Base-by-base conservation (phyloP, 495 filamentous ascomycete species). In the Penicillium coprophilum region DNA sequence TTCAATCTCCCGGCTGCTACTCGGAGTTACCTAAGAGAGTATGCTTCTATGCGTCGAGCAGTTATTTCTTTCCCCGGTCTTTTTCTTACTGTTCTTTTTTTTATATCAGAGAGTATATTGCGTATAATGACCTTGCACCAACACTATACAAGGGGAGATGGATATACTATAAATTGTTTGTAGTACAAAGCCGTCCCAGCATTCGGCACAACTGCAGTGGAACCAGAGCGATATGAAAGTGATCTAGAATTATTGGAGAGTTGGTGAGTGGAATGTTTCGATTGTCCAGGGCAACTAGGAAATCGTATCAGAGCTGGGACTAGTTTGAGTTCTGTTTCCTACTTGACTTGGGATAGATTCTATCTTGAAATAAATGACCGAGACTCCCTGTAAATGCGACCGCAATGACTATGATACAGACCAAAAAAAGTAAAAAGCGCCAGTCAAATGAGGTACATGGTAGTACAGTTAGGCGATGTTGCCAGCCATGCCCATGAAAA, bases 401-500 rank as follows among this genome's bases (percentile, higher is more conserved):
- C 40, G 23, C 49, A 30, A 50, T 44, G 54, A 50, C 46, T 58
- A 58, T 65, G 47, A 52, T 62, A 65, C 62, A 65, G 36, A 47
- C 24, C 45, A 31, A 30, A 57, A 23, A 66, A 55, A 38, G 34
- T 31, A 11, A 47, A 47, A n/a, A 13, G 30, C 62, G 59, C 64
- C 59, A 32, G 32, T 20, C 47, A 52, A 43, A 54, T 28, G 46
- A 34, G 17, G 32, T 45, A 48, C 30, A 59, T n/a, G 61, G 71
- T 56, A 64, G 27, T 70, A 71, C 62, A 70, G 60, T 76, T 73
- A 89, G 57, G 85, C 86, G 49, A 95, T 82, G 65, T 88, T 90
- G 19, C 93, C 92, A 13, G 92, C 94, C 81, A 97, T 87, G 1
- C 94, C 94, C 73, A 97, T 87, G 64, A 97, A 90, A 41, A 98